Conservation (phyloP, 2,329 filamentous ascomycete species). For the Xylariaceae sp. region DNA sequence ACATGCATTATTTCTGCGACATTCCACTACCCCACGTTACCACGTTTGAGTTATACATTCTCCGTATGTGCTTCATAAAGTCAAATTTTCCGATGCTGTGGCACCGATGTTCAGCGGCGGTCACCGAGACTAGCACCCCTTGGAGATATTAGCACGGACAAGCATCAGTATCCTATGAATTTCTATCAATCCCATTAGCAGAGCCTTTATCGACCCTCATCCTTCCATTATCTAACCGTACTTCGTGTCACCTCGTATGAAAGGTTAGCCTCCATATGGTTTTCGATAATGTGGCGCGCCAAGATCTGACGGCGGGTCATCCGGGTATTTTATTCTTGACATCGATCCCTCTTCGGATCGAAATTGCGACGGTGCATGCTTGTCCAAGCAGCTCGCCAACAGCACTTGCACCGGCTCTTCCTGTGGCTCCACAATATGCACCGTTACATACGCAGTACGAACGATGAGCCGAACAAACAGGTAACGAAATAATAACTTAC, state of each 20-base stretch:
- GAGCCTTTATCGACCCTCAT: neutral
- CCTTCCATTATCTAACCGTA: neutral
- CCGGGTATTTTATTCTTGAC: conserved; percentile 16
- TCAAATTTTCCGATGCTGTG: too few relatives aligned
- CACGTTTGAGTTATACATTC: too few relatives aligned
- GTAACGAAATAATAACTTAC: too few relatives aligned
- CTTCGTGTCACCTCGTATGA: neutral
- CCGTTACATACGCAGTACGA: too few relatives aligned
- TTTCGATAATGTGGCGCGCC: conserved; percentile 10
- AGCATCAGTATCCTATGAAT: too few relatives aligned
- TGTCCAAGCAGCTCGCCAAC: conserved; percentile 7
- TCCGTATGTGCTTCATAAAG: too few relatives aligned
- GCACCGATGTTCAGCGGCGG: too few relatives aligned
- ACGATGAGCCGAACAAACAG: neutral
- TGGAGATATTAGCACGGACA: too few relatives aligned
- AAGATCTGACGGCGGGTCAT: conserved; percentile 17
- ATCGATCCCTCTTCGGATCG: conserved; percentile 8
- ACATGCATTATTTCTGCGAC: neutral
- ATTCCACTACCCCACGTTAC: too few relatives aligned
- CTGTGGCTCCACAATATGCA: neutral
- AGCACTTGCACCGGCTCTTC: conserved; percentile 1
- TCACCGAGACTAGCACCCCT: too few relatives aligned
- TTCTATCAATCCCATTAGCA: too few relatives aligned
- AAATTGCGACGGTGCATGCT: conserved; percentile 23
- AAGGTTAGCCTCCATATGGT: neutral